These are phyloP conservation scores for Spatholobus suberectus DNA, from an alignment of 306 rosid genomes.

Conservation along the genomic window DNA sequence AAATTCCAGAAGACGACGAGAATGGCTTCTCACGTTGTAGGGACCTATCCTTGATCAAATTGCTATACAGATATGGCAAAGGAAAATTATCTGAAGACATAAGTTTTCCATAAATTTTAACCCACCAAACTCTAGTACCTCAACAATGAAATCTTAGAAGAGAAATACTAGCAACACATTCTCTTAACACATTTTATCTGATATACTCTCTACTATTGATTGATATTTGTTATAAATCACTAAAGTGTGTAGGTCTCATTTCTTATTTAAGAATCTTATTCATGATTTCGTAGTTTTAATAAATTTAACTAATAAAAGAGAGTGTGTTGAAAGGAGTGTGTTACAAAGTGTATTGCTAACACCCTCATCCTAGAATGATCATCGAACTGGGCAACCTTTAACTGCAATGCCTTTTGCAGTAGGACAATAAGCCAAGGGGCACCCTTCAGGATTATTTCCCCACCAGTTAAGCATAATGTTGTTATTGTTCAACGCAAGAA, in stretches of 20 bases:
- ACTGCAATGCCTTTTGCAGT: constrained; percentile 57
- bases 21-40: neutral
- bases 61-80: neutral
- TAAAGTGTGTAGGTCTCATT: too few species aligned
- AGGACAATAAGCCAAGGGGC: constrained; percentile 83
- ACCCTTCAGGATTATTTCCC: constrained; percentile 69
- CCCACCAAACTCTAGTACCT: neutral
- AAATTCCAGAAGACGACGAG: neutral
- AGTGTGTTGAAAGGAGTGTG: neutral
- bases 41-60: neutral
- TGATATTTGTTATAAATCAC: neutral
- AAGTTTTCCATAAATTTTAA: neutral
- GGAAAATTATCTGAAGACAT: neutral
- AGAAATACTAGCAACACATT: neutral
- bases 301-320: too few species aligned
- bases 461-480: constrained; percentile 60
- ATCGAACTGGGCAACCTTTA: constrained; percentile 56
- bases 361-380: neutral
- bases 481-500: constrained; percentile 53
- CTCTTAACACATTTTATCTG: neutral
- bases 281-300: too few species aligned
- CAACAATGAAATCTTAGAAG: neutral
- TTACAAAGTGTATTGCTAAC: neutral
- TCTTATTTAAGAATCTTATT: too few species aligned
- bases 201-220: neutral